Evolutionary conservation across 345 rosid genomes (phyloP).

Genomic region (Alliaria petiolata): DNA sequence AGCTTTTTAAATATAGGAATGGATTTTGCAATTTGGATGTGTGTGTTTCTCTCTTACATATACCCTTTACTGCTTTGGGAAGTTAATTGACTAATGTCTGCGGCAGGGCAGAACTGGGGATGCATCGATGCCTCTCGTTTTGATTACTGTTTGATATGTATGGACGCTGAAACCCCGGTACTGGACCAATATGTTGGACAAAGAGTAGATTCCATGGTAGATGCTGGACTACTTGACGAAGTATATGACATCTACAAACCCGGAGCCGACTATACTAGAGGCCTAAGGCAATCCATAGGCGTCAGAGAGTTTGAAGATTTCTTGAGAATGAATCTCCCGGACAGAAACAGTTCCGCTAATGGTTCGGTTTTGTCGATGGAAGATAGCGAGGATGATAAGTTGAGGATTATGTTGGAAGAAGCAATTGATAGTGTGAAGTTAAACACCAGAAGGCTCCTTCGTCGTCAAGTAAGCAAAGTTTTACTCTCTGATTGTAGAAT

Average conservation of each 20-base stretch:
- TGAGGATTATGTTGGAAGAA: constrained; percentile 48
- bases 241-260: constrained; percentile 65
- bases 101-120: constrained; percentile 99
- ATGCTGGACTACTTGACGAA: constrained; percentile 73
- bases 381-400: constrained; percentile 30
- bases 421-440: constrained; percentile 70
- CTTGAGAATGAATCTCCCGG: constrained; percentile 37
- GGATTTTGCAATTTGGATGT: neutral
- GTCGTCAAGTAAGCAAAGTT: constrained; percentile 67
- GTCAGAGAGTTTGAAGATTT: constrained; percentile 76
- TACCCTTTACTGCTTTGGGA: neutral
- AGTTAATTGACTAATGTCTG: constrained; percentile 27
- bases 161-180: constrained; percentile 60
- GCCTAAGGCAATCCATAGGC: constrained; percentile 87
- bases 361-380: constrained; percentile 22
- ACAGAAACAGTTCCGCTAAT: too few species aligned
- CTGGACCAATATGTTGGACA: constrained; percentile 68
- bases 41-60: neutral
- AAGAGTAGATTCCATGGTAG: constrained; percentile 86
- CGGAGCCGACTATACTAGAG: constrained; percentile 72
- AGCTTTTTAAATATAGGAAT: neutral
- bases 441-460: constrained; percentile 85
- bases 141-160: constrained; percentile 72
- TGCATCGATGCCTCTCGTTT: constrained; percentile 51
- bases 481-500: neutral